Evolutionary conservation across 169 alveolate genomes (phyloP).

Genomic region (Cryptosporidium viatorum): DNA sequence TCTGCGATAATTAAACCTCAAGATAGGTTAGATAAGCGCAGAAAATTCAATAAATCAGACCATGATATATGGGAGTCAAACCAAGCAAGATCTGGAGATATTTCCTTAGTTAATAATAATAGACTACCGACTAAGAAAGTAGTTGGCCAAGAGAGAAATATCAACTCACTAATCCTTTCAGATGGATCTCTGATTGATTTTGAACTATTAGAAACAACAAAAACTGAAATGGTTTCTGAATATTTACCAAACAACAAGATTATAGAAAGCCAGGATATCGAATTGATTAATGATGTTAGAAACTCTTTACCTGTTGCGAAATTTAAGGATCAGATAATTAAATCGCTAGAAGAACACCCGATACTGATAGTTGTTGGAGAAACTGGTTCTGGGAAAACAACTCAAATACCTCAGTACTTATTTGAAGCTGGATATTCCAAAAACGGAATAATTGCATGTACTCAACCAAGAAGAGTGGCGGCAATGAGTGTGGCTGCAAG

Average conservation of each 20-base stretch:
- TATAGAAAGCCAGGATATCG: constrained; percentile 47
- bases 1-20: constrained; percentile 51
- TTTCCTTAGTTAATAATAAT: background rate
- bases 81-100: constrained; percentile 38
- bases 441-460: constrained; percentile 96
- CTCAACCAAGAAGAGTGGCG: constrained; percentile 99
- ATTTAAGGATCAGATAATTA: constrained; percentile 92
- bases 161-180: constrained; percentile 17
- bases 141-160: background rate
- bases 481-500: constrained; percentile 99
- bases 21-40: constrained; percentile 38
- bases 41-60: constrained; percentile 7
- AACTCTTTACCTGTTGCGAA: constrained; percentile 93
- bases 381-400: constrained; percentile 99
- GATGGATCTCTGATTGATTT: constrained; percentile 65
- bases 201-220: constrained; percentile 55
- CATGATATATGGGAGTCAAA: constrained; percentile 63
- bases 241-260: background rate
- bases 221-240: background rate
- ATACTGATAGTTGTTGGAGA: constrained; percentile 97
- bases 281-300: constrained; percentile 77
- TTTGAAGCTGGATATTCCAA: constrained; percentile 96
- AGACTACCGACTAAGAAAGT: background rate
- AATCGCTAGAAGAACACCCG: constrained; percentile 91
- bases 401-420: constrained; percentile 97